Evolutionary conservation across 2,329 filamentous ascomycete species (phyloP).

Genomic region (Ceratocystis eucalypticola): DNA sequence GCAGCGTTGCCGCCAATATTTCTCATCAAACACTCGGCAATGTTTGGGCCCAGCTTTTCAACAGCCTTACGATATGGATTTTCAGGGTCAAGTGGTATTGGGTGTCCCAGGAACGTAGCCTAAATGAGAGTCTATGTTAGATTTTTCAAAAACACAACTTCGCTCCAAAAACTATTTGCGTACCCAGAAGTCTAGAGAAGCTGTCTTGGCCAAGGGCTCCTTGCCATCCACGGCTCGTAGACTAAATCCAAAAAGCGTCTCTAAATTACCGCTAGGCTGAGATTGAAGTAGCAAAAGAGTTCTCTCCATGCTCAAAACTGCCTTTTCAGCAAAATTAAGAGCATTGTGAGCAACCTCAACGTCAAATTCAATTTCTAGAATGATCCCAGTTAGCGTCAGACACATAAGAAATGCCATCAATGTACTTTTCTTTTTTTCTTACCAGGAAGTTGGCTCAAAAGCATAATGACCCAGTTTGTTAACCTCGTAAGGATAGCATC

Average conservation of each 20-base stretch:
- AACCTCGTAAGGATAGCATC: slow-evolving; percentile 38
- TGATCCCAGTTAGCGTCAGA: background rate
- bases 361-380: slow-evolving; percentile 51
- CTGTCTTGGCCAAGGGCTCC: slow-evolving; percentile 62
- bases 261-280: slow-evolving; percentile 42
- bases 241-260: slow-evolving; percentile 58
- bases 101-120: slow-evolving; percentile 39
- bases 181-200: slow-evolving; percentile 65
- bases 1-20: slow-evolving; percentile 57
- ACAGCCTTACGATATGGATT: slow-evolving; percentile 37
- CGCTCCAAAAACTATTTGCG: slow-evolving; percentile 21
- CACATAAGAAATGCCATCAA: background rate
- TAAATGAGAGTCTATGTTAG: slow-evolving; percentile 24
- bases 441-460: slow-evolving; percentile 51
- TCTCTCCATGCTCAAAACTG: slow-evolving; percentile 41
- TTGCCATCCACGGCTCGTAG: slow-evolving; percentile 55
- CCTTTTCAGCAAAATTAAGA: slow-evolving; percentile 55
- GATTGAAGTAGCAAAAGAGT: slow-evolving; percentile 47
- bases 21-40: slow-evolving; percentile 46
- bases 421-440: slow-evolving; percentile 21
- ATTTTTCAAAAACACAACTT: background rate
- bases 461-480: slow-evolving; percentile 46
- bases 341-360: slow-evolving; percentile 60
- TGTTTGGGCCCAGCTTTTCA: slow-evolving; percentile 44
- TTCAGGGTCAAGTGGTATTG: slow-evolving; percentile 32